Base-by-base conservation (phyloP, 495 filamentous ascomycete genomes). In the Penicillium canescens region DNA sequence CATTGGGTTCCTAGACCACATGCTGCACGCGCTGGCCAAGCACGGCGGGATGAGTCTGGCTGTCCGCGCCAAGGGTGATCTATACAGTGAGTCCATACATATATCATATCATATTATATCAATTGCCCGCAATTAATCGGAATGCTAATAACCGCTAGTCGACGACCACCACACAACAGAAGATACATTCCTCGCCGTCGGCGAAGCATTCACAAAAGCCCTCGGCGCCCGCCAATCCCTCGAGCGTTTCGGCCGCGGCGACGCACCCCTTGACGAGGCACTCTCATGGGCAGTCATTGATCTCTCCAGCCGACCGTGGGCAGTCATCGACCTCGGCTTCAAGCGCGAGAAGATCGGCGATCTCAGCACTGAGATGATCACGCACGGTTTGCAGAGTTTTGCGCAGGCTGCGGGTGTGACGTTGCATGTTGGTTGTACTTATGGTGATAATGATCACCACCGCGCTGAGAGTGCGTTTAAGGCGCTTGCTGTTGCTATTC, bases 131-230 rank as follows among this genome's bases (percentile, higher is more conserved):
- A 10, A 40, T n/a, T 26, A 7, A 41, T 42, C 14, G 18, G 10
- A 21, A 28, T 34, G 3, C 45, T 35, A 40, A 44, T 26, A 7
- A 18, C n/a, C 5, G 13, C 4, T 41, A 96, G 92, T 98, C 74
- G 94, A 98, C 76, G 94, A 98, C 80, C 94, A 98, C 77, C 94
- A 98, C 79, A 96, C 93, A 5, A 86, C 92, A 51, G 94, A 98
- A 84, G 94, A 98, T 75, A 88, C 88, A 47, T 94, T 90, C 78
- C 85, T 98, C 57, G 90, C 91, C 16, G 86, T 98, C 41, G 94
- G 94, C 37, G 74, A 76, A 46, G 92, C 92, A 31, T 96, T 98
- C 76, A 86, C 86, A 43, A 63, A 78, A 38, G 87, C 91, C 14
- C 82, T 98, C 24, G 85, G 86, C 50, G 78, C 82, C 13, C 86